A percentile compares a stretch with the other conserved stretches of the same genome.
Evolutionary conservation across 805 yeast species (phyloP).

Genomic region (Starmerella vaccinii): DNA sequence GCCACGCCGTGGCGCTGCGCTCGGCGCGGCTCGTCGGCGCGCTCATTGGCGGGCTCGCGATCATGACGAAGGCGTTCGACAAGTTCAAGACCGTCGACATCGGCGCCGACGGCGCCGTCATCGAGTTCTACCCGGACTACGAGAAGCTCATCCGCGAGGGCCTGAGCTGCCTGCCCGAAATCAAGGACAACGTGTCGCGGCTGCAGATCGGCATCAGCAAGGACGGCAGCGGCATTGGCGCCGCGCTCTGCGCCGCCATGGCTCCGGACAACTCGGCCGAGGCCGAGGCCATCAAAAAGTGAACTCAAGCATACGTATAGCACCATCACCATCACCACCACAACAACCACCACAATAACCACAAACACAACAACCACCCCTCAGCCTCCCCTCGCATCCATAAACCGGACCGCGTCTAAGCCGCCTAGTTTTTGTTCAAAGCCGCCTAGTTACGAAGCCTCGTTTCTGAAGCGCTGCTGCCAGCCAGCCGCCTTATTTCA

Average conservation of each 20-base stretch:
- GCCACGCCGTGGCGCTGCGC: slow-evolving; percentile 71
- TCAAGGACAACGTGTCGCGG: slow-evolving; percentile 63
- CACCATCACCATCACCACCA: no score
- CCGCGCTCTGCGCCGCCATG: slow-evolving; percentile 72
- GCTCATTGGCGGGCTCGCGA: slow-evolving; percentile 73
- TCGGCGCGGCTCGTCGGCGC: slow-evolving; percentile 86
- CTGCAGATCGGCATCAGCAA: slow-evolving; percentile 72
- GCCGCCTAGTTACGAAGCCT: no score
- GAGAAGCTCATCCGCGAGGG: slow-evolving; percentile 73
- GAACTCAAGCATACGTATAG: no score
- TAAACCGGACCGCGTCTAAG: no score
- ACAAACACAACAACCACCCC: no score
- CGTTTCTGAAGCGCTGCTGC: no score
- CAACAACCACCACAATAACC: no score
- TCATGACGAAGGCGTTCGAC: slow-evolving; percentile 56
- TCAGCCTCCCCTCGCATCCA: no score
- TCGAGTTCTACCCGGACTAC: slow-evolving; percentile 88
- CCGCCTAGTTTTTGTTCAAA: no score
- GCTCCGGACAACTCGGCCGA: slow-evolving; percentile 7
- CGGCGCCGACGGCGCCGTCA: slow-evolving; percentile 92
- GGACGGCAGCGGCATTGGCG: slow-evolving; percentile 97
- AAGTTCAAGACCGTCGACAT: slow-evolving; percentile 69
- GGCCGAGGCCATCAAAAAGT: not conserved
- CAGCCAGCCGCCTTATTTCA: no score
- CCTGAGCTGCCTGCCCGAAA: slow-evolving; percentile 35